A percentile compares a stretch with the other conserved stretches of the same genome.
Evolutionary conservation across 2,329 filamentous ascomycete genomes (phyloP).

Genomic region (Aspergillus novofumigatus): DNA sequence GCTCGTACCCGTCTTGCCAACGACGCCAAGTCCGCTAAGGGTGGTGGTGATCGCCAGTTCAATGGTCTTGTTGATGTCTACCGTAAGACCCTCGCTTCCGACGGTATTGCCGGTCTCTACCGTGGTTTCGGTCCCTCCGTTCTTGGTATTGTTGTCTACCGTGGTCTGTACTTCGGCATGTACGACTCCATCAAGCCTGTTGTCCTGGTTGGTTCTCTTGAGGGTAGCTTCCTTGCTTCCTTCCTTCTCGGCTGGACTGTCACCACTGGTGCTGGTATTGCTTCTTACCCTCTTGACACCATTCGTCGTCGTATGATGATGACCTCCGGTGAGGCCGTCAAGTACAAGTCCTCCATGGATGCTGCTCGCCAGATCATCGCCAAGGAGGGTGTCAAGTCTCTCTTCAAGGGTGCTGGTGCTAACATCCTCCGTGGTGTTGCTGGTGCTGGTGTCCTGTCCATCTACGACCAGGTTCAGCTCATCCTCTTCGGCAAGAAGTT

Average conservation of each 20-base stretch:
- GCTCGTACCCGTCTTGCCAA: constrained; percentile 99
- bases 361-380: constrained; percentile 94
- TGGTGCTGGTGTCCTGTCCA: constrained; percentile 99
- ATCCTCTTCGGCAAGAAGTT: constrained; percentile 99
- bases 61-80: constrained; percentile 99
- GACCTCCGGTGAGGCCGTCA: constrained; percentile 93
- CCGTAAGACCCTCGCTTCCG: constrained; percentile 98
- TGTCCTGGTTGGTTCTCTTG: constrained; percentile 81
- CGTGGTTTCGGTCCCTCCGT: constrained; percentile 99
- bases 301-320: constrained; percentile 99
- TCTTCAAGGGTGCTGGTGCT: constrained; percentile 99
- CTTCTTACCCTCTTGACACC: constrained; percentile 99
- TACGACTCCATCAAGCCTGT: constrained; percentile 99
- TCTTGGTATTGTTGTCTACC: constrained; percentile 98
- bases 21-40: constrained; percentile 97
- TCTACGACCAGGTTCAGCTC: constrained; percentile 99
- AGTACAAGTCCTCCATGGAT: constrained; percentile 97
- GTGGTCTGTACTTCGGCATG: constrained; percentile 99
- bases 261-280: constrained; percentile 99
- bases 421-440: constrained; percentile 99
- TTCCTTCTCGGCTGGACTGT: constrained; percentile 98
- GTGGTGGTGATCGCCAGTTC: constrained; percentile 97
- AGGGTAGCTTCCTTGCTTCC: constrained; percentile 99
- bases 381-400: constrained; percentile 94
- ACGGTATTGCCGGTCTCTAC: constrained; percentile 99